Percentiles rank a stretch among this genome's conserved stretches.
phyloP scores from a whole-genome alignment of 2,329 filamentous ascomycete genomes.

The Fusarium sp. region DNA sequence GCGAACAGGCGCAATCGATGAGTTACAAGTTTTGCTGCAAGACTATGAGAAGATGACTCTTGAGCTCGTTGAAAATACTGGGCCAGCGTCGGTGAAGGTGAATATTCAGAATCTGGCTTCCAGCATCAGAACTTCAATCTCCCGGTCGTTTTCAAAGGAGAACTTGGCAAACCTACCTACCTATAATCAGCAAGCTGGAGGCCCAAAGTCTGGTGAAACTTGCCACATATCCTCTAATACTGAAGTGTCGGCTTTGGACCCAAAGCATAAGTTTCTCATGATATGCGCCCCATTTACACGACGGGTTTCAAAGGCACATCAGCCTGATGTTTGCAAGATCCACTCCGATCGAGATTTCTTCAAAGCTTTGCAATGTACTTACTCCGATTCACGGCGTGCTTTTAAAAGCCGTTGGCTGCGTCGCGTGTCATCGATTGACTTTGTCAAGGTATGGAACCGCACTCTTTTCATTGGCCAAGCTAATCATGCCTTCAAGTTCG shows the following conservation, averaged over 20 bases:
- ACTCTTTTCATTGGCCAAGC: no score
- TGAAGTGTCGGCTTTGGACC: background rate
- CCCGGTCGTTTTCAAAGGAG: fast-evolving
- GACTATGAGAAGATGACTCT: background rate
- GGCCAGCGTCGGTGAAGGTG: background rate
- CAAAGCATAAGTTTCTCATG: constrained; percentile 12
- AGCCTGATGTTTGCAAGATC: constrained; percentile 25
- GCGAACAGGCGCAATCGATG: background rate
- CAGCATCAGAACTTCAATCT: background rate
- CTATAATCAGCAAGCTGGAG: background rate
- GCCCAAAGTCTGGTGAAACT: background rate
- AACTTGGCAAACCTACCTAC: background rate
- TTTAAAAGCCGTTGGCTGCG: constrained; percentile 5
- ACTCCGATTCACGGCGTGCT: background rate
- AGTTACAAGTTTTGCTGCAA: background rate
- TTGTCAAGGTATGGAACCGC: constrained; percentile 2
- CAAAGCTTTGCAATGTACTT: background rate
- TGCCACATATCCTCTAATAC: background rate
- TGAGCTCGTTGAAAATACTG: background rate
- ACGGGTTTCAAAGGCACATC: constrained; percentile 8
- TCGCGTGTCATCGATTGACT: background rate
- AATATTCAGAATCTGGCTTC: background rate
- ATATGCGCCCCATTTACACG: constrained; percentile 16
- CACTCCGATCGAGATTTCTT: constrained; percentile 22
- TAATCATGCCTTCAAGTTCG: background rate